These are phyloP conservation scores for Phoma sp. DNA, from an alignment of 2,329 filamentous ascomycete genomes.

Conservation along the genomic window DNA sequence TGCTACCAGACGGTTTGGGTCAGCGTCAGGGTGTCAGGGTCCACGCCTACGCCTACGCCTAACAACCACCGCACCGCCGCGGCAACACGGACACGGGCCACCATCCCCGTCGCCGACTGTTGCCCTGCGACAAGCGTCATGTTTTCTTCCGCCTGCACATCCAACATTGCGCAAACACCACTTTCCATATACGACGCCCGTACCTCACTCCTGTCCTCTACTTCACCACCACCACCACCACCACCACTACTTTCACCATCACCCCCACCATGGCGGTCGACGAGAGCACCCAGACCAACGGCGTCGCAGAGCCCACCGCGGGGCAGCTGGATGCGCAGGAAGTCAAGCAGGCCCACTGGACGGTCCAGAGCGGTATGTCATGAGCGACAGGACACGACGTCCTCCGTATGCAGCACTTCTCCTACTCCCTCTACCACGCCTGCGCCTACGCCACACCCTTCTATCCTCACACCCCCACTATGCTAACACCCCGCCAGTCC, in stretches of 20 bases:
- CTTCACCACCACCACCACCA: slow-evolving; percentile 1
- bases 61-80: slow-evolving; percentile 2
- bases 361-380: slow-evolving; percentile 55
- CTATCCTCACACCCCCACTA: too few species aligned
- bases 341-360: slow-evolving; percentile 43
- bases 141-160: neutral
- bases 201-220: slow-evolving; percentile 4
- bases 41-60: too few species aligned
- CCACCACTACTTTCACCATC: neutral
- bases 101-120: neutral
- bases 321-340: slow-evolving; percentile 43
- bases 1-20: neutral
- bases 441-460: neutral
- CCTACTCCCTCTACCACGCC: slow-evolving; percentile 2
- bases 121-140: slow-evolving; percentile 3
- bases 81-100: neutral
- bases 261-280: slow-evolving; percentile 31
- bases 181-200: neutral
- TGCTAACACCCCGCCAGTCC: slow-evolving; percentile 55
- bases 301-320: slow-evolving; percentile 43
- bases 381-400: slow-evolving; percentile 33
- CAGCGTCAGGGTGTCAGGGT: neutral
- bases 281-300: slow-evolving; percentile 52
- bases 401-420: slow-evolving; percentile 43
- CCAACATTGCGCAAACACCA: neutral